phyloP scores from a whole-genome alignment of 2,329 filamentous ascomycete species.

The Rhinocladiella similis region DNA sequence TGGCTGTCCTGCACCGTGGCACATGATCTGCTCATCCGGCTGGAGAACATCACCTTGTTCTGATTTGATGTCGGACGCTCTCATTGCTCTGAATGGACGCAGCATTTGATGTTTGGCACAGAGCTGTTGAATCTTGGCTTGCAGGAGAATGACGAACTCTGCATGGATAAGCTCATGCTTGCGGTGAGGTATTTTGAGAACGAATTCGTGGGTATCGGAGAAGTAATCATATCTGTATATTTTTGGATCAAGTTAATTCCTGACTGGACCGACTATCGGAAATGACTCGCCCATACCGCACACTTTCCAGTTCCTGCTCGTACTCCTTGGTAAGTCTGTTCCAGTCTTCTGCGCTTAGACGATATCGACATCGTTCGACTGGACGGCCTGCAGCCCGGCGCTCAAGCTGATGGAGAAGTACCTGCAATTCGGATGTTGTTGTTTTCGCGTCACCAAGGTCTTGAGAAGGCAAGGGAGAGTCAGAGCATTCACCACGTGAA shows the following conservation, averaged over 20 bases:
- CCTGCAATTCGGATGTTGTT: slow-evolving; percentile 12
- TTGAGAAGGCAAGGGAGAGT: background rate
- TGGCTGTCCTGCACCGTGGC: slow-evolving; percentile 1
- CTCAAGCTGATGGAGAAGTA: slow-evolving; percentile 11
- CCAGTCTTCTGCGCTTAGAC: slow-evolving; percentile 13
- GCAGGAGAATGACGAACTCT: slow-evolving; percentile 3
- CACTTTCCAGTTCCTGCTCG: slow-evolving; percentile 8
- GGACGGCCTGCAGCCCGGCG: slow-evolving; percentile 1
- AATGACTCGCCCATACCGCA: slow-evolving; percentile 9
- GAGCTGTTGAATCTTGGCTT: slow-evolving; percentile 5
- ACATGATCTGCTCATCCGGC: slow-evolving; percentile 11
- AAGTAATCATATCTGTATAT: slow-evolving; percentile 13
- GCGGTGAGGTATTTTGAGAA: slow-evolving; percentile 3
- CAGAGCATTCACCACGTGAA: slow-evolving; percentile 1
- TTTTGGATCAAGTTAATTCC: slow-evolving; percentile 7
- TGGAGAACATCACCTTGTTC: slow-evolving; percentile 7
- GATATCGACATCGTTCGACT: slow-evolving; percentile 9
- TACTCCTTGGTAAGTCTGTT: slow-evolving; percentile 33
- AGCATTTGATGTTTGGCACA: slow-evolving; percentile 7
- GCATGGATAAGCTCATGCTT: slow-evolving; percentile 11
- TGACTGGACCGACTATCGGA: background rate
- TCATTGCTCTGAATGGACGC: slow-evolving; percentile 4
- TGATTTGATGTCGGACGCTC: slow-evolving; percentile 3
- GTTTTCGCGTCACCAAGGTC: slow-evolving; percentile 2
- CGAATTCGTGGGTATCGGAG: slow-evolving; percentile 11